phyloP scores from a whole-genome alignment of 371 early-diverging fungal species.

The Rhizopus sp. region DNA sequence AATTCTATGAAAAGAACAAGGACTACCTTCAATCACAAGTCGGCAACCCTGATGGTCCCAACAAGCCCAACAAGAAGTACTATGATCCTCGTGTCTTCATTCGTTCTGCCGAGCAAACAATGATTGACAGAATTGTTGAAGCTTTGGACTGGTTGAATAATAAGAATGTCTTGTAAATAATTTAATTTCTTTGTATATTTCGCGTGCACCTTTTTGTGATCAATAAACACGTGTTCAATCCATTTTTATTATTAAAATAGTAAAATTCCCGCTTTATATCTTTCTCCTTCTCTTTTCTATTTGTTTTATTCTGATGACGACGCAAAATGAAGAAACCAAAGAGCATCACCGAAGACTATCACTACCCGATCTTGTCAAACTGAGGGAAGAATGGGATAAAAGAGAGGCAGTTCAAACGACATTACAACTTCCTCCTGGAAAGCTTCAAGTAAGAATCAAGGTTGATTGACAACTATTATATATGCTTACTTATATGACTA shows the following conservation, averaged over 20 bases:
- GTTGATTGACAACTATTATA: not conserved
- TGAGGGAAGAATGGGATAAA: slow-evolving; percentile 37
- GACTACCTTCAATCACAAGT: slow-evolving; percentile 85
- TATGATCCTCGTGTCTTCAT: slow-evolving; percentile 92
- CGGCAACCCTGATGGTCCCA: slow-evolving; percentile 88
- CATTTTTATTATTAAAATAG: not conserved
- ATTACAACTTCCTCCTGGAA: slow-evolving; percentile 21
- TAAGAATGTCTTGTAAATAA: slow-evolving; percentile 70
- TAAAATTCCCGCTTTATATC: not conserved
- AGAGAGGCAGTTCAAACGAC: slow-evolving; percentile 29
- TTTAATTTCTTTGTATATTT: slow-evolving; percentile 5
- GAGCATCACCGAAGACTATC: slow-evolving; percentile 25
- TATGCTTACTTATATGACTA: not conserved
- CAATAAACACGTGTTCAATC: slow-evolving; percentile 2
- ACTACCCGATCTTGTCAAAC: slow-evolving; percentile 38
- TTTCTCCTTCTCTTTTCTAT: not conserved
- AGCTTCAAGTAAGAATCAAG: slow-evolving; percentile 32
- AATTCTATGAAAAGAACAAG: slow-evolving; percentile 73
- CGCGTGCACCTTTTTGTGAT: not conserved
- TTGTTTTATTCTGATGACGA: not conserved
- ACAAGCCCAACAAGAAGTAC: slow-evolving; percentile 95
- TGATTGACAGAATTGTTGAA: slow-evolving; percentile 76
- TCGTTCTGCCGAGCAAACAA: slow-evolving; percentile 84
- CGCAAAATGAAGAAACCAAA: slow-evolving; percentile 10
- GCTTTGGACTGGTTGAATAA: slow-evolving; percentile 80